Evolutionary conservation across 345 rosid species (phyloP).

Genomic region (Hibiscus syriacus): DNA sequence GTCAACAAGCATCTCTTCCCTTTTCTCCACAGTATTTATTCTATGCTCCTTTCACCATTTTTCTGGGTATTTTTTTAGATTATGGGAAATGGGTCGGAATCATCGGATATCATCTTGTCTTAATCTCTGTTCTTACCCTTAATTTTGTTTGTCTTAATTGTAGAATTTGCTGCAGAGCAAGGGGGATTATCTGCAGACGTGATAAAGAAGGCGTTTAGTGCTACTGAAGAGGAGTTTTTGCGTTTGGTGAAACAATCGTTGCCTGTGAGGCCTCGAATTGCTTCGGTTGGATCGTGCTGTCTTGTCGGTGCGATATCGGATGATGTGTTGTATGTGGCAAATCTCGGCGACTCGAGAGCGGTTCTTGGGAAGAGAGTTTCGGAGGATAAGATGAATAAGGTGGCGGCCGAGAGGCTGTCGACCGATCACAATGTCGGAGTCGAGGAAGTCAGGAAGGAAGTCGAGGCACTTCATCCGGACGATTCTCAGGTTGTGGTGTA

Average conservation of each 20-base stretch:
- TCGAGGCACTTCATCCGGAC: slow-evolving; percentile 92
- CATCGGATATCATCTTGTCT: neutral
- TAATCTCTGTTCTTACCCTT: neutral
- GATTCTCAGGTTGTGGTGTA: slow-evolving; percentile 81
- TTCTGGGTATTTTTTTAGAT: neutral
- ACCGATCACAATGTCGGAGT: slow-evolving; percentile 92
- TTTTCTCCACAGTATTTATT: slow-evolving; percentile 53
- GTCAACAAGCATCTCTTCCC: slow-evolving; percentile 80
- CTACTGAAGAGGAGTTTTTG: slow-evolving; percentile 84
- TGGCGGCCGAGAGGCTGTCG: slow-evolving; percentile 77
- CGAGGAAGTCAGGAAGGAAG: slow-evolving; percentile 94
- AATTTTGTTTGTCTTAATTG: slow-evolving; percentile 6
- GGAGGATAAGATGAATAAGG: slow-evolving; percentile 28
- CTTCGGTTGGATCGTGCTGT: slow-evolving; percentile 94
- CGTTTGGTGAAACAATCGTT: slow-evolving; percentile 61
- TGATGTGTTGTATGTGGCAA: slow-evolving; percentile 71
- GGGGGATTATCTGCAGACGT: slow-evolving; percentile 82
- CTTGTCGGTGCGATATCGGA: slow-evolving; percentile 80
- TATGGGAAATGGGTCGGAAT: neutral
- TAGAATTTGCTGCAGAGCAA: slow-evolving; percentile 76
- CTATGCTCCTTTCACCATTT: neutral
- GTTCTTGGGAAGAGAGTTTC: slow-evolving; percentile 67
- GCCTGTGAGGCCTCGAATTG: slow-evolving; percentile 68
- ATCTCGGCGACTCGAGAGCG: slow-evolving; percentile 94
- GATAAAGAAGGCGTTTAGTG: slow-evolving; percentile 73